phyloP scores from a whole-genome alignment of 345 rosid species.

The Angophora floribunda region DNA sequence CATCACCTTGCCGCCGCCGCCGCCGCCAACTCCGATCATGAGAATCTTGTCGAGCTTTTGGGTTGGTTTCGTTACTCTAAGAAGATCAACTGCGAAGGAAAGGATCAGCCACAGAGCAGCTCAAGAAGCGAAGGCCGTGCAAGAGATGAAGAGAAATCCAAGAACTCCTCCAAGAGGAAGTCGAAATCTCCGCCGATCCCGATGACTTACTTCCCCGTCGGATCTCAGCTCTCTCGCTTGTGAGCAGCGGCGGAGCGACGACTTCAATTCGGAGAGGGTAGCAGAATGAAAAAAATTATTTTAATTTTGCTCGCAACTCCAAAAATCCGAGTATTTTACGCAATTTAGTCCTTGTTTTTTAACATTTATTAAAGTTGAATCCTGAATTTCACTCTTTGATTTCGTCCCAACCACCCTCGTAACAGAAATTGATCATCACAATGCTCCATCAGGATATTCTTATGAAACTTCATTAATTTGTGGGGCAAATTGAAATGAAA shows the following conservation, averaged over 20 bases:
- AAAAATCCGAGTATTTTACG: neutral
- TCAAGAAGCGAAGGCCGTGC: neutral
- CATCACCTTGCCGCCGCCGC: neutral
- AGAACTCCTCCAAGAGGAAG: neutral
- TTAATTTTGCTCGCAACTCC: neutral
- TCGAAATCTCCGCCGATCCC: neutral
- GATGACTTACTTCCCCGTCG: conserved; percentile 5
- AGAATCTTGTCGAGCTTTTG: neutral
- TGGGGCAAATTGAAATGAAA: neutral
- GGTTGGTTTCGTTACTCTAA: conserved; percentile 1
- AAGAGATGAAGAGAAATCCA: neutral
- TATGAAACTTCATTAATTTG: neutral
- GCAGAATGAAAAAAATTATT: neutral
- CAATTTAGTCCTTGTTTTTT: neutral
- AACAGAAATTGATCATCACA: neutral
- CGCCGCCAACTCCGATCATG: neutral
- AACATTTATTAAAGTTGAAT: no score
- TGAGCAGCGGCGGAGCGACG: neutral
- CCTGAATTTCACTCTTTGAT: neutral
- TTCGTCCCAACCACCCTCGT: neutral
- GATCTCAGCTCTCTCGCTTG: neutral
- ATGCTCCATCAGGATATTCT: neutral
- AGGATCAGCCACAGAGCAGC: neutral
- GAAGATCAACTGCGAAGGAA: neutral
- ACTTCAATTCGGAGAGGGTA: neutral